Base-by-base conservation (phyloP, 768 basidiomycete genomes). In the Thelephora ganbajun region DNA sequence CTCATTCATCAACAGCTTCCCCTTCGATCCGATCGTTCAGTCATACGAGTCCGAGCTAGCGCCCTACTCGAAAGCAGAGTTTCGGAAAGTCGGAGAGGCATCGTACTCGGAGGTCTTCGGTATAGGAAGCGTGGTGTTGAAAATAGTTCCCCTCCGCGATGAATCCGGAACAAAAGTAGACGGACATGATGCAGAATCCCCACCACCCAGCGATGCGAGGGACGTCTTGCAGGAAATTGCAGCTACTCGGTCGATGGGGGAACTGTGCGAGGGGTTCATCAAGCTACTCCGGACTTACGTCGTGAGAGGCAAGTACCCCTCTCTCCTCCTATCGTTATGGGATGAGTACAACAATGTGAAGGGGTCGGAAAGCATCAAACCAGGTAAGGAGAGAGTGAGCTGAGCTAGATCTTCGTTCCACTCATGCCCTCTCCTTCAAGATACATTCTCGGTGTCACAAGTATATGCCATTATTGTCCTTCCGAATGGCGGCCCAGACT, bases 41-140 rank as follows among this genome's bases (percentile, higher is more conserved):
- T 61, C 63, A 37, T 57, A 58, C 9, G 52, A 54, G 26, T 54
- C 57, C 33, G 56, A 50, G 54, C 64, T 54, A 41, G 54, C 57
- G n/a, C 54, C 58, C 5, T 39, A 48, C 20, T 41, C 22, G 0
- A 26, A 45, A 5, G 51, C 43, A 34, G 53, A 64, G 51, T 90
- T 91, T 63, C 70, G 65, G 54, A 99, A 99, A 64, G 80, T 97
- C 42, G 94, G 94, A 36, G 96, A 99, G 66, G 96, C 96, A 6
- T 89, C 86, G 44, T 99, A 85, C 63, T 94, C 90, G 0, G 96
- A 99, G 59, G 96, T 99, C 23, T 99, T 89, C 61, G 84, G 84
- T 6, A 82, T 92, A 45, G 83, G 83, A 2, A 77, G 85, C 53
- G 77, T 93, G 33, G 91, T 93, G n/a, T 70, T 93, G 53, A 94